Evolutionary conservation across 768 basidiomycete species (phyloP), one percentile per base, ranked within the genome.

Genomic region (Krasilnikovozyma curviuscula): DNA sequence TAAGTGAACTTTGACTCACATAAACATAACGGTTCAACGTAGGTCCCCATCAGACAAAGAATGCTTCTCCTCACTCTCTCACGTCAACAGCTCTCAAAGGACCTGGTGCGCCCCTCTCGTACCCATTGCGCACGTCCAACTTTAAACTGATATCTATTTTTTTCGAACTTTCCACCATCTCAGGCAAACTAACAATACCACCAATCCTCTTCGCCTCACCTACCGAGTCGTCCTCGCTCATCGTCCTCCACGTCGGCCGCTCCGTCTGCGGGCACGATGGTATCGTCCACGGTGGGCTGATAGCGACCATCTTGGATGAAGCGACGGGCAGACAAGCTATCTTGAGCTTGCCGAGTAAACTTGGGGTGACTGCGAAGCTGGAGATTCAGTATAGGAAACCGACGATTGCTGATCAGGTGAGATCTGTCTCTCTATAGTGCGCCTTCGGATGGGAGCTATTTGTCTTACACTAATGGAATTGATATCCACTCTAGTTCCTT

Each of bases 281-380:
- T 0, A 86, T 98, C 52, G 68, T 95, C 3, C 91, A 98, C 57
- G 91, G 91, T 0, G 91, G 91, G 1, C 58, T 97, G 50, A 68
- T 97, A 18, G 85, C 88, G 32, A 93, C 86, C 2, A 63, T 97
- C 16, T 62, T 93, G 47, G 91, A 98, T 54, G 91, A 98, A 69
- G 69, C 70, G 14, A 60, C 93, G 35, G 78, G 47, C 0, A 68
- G 91, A 51, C 55, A 91, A 85, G 86, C 91, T 10, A 73, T 89
- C 34, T 70, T 72, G 41, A 84, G 85, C 59, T 67, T 97, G 0
- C 85, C 88, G 0, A 79, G 82, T 19, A 79, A 81, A 59, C 77
- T 97, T 34, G 91, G 83, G 16, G 89, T 97, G 10, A 98, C 91
- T 0, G 91, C 89, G 2, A 81, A 74, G 35, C 69, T 98, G 35